Evolutionary conservation across 176 grass and related monocot species (phyloP).

Genomic region (Paspalum notatum): DNA sequence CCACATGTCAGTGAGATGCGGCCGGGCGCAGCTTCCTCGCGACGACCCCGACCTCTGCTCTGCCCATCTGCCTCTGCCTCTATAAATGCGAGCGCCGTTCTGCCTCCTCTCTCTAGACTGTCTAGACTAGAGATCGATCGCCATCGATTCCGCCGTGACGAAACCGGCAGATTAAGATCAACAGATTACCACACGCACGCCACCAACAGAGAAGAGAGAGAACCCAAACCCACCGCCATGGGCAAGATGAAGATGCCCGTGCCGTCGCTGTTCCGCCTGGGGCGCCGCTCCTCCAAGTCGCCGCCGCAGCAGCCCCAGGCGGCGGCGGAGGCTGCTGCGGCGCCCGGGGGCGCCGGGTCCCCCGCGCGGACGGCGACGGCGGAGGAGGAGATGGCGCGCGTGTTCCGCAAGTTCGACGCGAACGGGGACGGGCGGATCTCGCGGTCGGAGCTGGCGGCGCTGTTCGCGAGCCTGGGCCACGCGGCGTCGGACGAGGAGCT

Average conservation of each 20-base stretch:
- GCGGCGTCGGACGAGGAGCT: conserved; percentile 69
- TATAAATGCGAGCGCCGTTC: too few relatives aligned
- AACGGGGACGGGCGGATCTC: conserved; percentile 96
- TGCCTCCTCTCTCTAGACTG: too few relatives aligned
- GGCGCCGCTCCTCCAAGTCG: conserved; percentile 50
- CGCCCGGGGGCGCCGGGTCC: not conserved
- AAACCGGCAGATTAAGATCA: too few relatives aligned
- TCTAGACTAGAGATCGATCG: too few relatives aligned
- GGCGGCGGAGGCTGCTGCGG: too few relatives aligned
- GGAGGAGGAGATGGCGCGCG: conserved; percentile 68
- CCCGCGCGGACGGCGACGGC: conserved; percentile 32
- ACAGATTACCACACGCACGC: too few relatives aligned
- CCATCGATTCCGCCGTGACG: too few relatives aligned
- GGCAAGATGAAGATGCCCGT: conserved; percentile 74
- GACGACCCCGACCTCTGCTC: too few relatives aligned
- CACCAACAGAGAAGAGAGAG: not conserved
- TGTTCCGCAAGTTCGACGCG: conserved; percentile 91
- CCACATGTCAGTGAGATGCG: too few relatives aligned
- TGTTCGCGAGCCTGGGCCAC: conserved; percentile 80
- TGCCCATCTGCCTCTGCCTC: too few relatives aligned
- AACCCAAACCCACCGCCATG: too few relatives aligned
- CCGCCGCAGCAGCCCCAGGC: not conserved
- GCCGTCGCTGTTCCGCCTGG: conserved; percentile 73
- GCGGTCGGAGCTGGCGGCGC: conserved; percentile 65
- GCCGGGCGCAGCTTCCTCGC: too few relatives aligned